A percentile compares a stretch with the other conserved stretches of the same genome.
These are phyloP conservation scores for Torrubiella hemipterigena DNA, from an alignment of 2,329 filamentous ascomycete genomes.

Conservation along the genomic window DNA sequence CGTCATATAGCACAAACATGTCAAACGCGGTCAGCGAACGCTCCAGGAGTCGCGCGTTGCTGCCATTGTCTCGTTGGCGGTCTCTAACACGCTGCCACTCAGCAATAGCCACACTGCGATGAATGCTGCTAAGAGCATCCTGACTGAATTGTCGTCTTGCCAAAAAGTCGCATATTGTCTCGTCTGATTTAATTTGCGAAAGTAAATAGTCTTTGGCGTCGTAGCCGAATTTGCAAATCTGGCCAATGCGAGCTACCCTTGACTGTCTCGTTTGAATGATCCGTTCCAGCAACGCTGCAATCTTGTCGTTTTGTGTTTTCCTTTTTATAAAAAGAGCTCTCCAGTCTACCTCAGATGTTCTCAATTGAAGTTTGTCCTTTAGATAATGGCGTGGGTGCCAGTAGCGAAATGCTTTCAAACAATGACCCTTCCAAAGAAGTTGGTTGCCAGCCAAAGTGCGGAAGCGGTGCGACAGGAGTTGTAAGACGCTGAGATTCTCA, in stretches of 20 bases:
- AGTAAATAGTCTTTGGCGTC: constrained; percentile 81
- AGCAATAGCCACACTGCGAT: constrained; percentile 66
- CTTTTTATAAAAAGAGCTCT: constrained; percentile 53
- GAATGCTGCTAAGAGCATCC: constrained; percentile 64
- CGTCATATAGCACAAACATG: constrained; percentile 70
- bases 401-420: constrained; percentile 53
- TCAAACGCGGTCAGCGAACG: constrained; percentile 73
- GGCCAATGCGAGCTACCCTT: constrained; percentile 57
- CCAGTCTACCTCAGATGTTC: constrained; percentile 57
- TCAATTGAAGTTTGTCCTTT: constrained; percentile 36
- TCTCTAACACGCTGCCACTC: constrained; percentile 45
- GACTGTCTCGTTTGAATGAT: constrained; percentile 60
- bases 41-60: constrained; percentile 42
- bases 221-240: constrained; percentile 63
- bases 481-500: constrained; percentile 35
- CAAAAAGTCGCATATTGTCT: constrained; percentile 59
- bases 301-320: constrained; percentile 36
- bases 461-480: constrained; percentile 50
- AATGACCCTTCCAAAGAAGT: constrained; percentile 71
- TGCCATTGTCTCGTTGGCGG: constrained; percentile 21
- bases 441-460: constrained; percentile 56
- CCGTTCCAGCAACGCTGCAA: constrained; percentile 46
- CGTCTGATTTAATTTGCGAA: constrained; percentile 46
- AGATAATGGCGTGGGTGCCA: constrained; percentile 63
- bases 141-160: constrained; percentile 62